These are phyloP conservation scores for Saksenaea oblongispora DNA, from an alignment of 371 early-diverging fungal genomes.

Conservation along the genomic window DNA sequence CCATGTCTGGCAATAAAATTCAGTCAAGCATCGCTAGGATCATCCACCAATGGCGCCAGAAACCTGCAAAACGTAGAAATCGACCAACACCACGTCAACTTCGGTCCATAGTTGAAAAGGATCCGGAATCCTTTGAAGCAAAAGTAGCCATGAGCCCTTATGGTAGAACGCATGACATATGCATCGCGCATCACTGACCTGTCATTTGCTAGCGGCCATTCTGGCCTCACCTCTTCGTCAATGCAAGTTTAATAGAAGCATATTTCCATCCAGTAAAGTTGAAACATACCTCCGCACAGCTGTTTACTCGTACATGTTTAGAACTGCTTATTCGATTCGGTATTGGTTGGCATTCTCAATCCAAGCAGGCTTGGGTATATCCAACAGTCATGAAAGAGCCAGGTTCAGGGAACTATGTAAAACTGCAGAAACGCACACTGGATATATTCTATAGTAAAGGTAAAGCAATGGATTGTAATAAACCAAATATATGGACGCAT, in stretches of 20 bases:
- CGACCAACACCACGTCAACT: not conserved
- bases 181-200: not conserved
- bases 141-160: slow-evolving; percentile 2
- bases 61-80: not conserved
- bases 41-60: not conserved
- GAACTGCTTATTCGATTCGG: not conserved
- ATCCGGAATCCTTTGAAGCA: not conserved
- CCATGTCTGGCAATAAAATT: not conserved
- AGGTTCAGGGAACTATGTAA: not conserved
- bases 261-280: not conserved
- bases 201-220: slow-evolving; percentile 1
- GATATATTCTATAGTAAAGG: not conserved
- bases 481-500: not conserved
- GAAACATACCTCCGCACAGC: not conserved
- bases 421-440: not conserved
- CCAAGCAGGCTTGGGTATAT: not conserved
- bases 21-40: not conserved
- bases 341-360: not conserved
- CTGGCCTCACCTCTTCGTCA: slow-evolving; percentile 6
- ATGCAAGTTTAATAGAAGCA: not conserved
- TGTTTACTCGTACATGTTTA: not conserved
- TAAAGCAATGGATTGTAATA: not conserved
- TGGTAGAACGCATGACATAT: not conserved
- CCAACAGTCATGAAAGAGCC: not conserved
- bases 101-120: not conserved